Percentiles rank a stretch among this genome's conserved stretches.
Evolutionary conservation across 352 stramenopile genomes (phyloP).

Genomic region (Aphanomyces astaci): DNA sequence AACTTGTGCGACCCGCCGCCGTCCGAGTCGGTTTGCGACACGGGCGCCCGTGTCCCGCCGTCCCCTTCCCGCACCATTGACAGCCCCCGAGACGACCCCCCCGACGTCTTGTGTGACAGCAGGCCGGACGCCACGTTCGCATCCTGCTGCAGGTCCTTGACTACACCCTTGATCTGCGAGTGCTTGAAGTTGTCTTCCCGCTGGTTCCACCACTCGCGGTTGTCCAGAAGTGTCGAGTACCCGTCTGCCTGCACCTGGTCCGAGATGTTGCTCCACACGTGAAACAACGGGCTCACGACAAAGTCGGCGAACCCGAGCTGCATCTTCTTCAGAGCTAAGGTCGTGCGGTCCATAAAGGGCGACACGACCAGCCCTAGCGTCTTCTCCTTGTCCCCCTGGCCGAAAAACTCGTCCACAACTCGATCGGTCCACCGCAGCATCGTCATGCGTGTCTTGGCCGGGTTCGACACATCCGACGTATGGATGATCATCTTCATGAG

Average conservation of each 20-base stretch:
- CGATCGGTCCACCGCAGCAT: slow-evolving; percentile 90
- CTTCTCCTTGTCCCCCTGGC: slow-evolving; percentile 94
- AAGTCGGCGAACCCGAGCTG: slow-evolving; percentile 94
- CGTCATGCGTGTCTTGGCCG: slow-evolving; percentile 76
- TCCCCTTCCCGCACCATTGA: neutral
- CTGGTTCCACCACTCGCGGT: slow-evolving; percentile 77
- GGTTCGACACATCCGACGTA: slow-evolving; percentile 93
- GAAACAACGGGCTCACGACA: slow-evolving; percentile 84
- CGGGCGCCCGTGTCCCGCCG: neutral
- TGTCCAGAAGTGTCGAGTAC: slow-evolving; percentile 61
- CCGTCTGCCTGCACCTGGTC: slow-evolving; percentile 50
- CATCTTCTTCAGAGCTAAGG: slow-evolving; percentile 87
- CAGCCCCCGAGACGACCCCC: neutral
- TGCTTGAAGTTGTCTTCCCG: slow-evolving; percentile 79
- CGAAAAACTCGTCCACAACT: slow-evolving; percentile 93
- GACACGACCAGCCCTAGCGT: slow-evolving; percentile 78
- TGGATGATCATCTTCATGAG: slow-evolving; percentile 87
- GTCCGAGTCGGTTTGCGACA: neutral
- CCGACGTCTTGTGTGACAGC: neutral
- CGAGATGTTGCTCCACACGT: slow-evolving; percentile 77
- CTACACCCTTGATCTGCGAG: slow-evolving; percentile 71
- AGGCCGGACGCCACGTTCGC: neutral
- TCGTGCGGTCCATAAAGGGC: slow-evolving; percentile 91
- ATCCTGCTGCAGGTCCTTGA: slow-evolving; percentile 26
- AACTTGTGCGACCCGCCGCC: neutral